Percentiles rank a stretch among this genome's conserved stretches.
phyloP scores from a whole-genome alignment of 2,329 filamentous ascomycete species.

The Cladosporium sp. region DNA sequence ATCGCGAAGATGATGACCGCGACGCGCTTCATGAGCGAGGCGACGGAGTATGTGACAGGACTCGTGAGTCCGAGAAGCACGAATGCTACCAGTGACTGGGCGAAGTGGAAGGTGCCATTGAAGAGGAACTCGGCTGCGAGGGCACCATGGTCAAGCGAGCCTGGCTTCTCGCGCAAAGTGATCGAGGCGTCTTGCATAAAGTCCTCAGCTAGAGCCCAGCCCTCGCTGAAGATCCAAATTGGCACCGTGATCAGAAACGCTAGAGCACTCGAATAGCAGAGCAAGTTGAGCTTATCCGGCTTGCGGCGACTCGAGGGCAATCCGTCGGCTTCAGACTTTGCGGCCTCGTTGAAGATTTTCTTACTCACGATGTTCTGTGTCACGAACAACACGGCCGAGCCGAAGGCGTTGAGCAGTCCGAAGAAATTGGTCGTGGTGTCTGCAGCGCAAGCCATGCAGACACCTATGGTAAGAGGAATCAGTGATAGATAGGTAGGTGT shows the following conservation, averaged over 20 bases:
- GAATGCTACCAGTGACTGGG: conserved; percentile 93
- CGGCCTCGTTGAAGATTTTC: conserved; percentile 92
- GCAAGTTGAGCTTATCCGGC: conserved; percentile 91
- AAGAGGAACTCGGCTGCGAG: conserved; percentile 84
- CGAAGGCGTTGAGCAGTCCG: conserved; percentile 84
- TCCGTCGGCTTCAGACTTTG: conserved; percentile 75
- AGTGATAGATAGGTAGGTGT: conserved; percentile 75
- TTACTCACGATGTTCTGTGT: conserved; percentile 99
- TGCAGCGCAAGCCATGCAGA: conserved; percentile 92
- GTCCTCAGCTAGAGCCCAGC: conserved; percentile 72
- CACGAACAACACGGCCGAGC: conserved; percentile 92
- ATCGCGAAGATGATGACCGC: conserved; percentile 96
- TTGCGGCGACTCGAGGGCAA: conserved; percentile 68
- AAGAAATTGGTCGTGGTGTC: conserved; percentile 87
- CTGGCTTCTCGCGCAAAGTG: conserved; percentile 73
- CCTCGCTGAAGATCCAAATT: conserved; percentile 92
- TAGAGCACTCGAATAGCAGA: conserved; percentile 94
- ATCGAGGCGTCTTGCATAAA: conserved; percentile 80
- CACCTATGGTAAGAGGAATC: conserved; percentile 85
- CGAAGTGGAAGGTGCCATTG: conserved; percentile 96
- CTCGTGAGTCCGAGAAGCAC: conserved; percentile 88
- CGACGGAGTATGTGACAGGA: conserved; percentile 95
- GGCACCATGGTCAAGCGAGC: conserved; percentile 63
- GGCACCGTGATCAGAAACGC: conserved; percentile 86
- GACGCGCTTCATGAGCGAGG: conserved; percentile 92